Percentiles rank a stretch among this genome's conserved stretches.
Evolutionary conservation across 352 stramenopile species (phyloP).

Genomic region (Globisporangium parvum): DNA sequence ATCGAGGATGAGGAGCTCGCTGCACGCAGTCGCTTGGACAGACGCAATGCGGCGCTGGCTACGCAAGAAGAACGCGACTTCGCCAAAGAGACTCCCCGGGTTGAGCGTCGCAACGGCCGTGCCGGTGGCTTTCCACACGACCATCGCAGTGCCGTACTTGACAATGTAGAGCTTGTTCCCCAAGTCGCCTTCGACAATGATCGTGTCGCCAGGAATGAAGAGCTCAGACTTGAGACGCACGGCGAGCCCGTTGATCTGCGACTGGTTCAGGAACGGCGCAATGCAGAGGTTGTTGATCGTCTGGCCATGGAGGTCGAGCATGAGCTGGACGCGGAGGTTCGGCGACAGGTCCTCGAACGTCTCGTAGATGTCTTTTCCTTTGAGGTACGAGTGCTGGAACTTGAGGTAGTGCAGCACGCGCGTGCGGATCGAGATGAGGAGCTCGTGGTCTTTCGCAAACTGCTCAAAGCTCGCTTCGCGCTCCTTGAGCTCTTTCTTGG

Average conservation of each 20-base stretch:
- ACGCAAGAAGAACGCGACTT: conserved; percentile 68
- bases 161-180: conserved; percentile 71
- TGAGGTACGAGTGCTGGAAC: conserved; percentile 63
- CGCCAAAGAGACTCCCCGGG: conserved; percentile 57
- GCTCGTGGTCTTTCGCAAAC: conserved; percentile 59
- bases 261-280: conserved; percentile 41
- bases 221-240: conserved; percentile 63
- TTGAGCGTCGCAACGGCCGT: conserved; percentile 55
- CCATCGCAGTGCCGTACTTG: conserved; percentile 53
- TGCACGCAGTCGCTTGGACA: conserved; percentile 55
- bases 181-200: conserved; percentile 60
- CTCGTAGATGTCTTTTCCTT: conserved; percentile 61
- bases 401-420: conserved; percentile 65
- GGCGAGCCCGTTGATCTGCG: conserved; percentile 47
- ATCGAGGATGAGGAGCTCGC: conserved; percentile 54
- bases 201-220: conserved; percentile 64
- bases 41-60: conserved; percentile 54
- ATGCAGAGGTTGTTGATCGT: conserved; percentile 51
- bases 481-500: conserved; percentile 68
- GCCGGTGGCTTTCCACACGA: conserved; percentile 61
- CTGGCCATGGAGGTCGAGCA: conserved; percentile 64
- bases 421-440: conserved; percentile 46
- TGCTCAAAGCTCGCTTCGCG: conserved; percentile 60
- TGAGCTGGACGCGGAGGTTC: conserved; percentile 60
- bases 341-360: conserved; percentile 69